A percentile compares a stretch with the other conserved stretches of the same genome.
Evolutionary conservation across 805 yeast genomes (phyloP).

Genomic region (Phaffomyces antillensis): DNA sequence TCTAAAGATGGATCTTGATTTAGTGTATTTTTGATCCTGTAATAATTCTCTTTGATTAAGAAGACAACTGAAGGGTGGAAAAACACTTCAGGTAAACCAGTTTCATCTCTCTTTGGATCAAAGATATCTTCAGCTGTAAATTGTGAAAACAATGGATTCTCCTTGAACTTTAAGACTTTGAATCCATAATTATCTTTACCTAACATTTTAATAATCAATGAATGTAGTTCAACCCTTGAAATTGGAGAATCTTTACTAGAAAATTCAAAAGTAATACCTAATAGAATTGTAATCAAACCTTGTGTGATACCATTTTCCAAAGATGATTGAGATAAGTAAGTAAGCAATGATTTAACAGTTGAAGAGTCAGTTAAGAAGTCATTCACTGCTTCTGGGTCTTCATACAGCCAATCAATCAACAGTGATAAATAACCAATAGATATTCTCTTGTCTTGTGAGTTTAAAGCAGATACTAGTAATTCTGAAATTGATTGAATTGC

Average conservation of each 20-base stretch:
- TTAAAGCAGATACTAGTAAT: constrained; percentile 57
- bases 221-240: constrained; percentile 51
- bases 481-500: constrained; percentile 75
- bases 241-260: constrained; percentile 52
- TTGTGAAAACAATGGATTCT: constrained; percentile 45
- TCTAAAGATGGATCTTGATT: constrained; percentile 69
- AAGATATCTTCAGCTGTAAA: constrained; percentile 46
- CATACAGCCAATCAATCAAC: constrained; percentile 69
- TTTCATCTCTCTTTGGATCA: constrained; percentile 55
- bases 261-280: constrained; percentile 81
- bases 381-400: constrained; percentile 65
- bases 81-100: constrained; percentile 83
- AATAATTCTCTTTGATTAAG: constrained; percentile 61
- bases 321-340: constrained; percentile 48
- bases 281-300: constrained; percentile 61
- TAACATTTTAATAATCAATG: constrained; percentile 58
- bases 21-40: constrained; percentile 62
- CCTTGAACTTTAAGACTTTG: constrained; percentile 66
- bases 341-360: constrained; percentile 57
- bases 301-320: constrained; percentile 54
- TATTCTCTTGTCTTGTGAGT: constrained; percentile 62
- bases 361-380: constrained; percentile 67
- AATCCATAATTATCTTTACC: constrained; percentile 77
- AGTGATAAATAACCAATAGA: constrained; percentile 74
- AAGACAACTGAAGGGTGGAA: constrained; percentile 59